Base-by-base conservation (phyloP, 2,329 filamentous ascomycete species). In the Bertia moriformis region DNA sequence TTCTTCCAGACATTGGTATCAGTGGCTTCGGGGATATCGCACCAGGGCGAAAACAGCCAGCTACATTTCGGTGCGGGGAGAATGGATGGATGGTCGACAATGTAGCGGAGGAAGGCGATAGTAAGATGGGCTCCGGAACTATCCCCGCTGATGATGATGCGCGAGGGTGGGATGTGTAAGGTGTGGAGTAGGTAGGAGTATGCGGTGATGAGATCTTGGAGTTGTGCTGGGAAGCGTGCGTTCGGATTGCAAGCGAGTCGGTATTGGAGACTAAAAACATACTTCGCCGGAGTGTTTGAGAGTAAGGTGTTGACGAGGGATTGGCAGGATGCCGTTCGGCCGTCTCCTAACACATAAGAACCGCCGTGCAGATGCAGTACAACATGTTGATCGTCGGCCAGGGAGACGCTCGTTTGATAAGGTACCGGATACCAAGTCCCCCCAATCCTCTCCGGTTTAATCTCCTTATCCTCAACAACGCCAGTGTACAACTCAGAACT, bases 121-220 rank as follows among this genome's bases (percentile, higher is more conserved):
- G 42, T 43, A 13, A 51, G 47, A n/a, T 51, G 42, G 1, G 40
- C 49, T 2, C 49, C 49, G 14, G 46, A 41, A 39, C 44, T 46
- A 15, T 51, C 49, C 3, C 49, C 49, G 14, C 44, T 46, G 1
- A 51, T 40, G 5, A 51, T 39, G 29, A 51, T 49, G 3, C 43
- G 43, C 1, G 43, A 44, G 3, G 49, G 27, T 4, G 48, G 44
- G 4, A 51, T 49, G 1, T 41, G 29, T 2, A 49, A 40, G 3
- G 40, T 43, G 17, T 48, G 36, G 13, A 49, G 36, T 4, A 50
- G 38, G 15, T 50, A 48, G 14, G 39, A 36, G 22, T 51, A 51
- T 2, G 46, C 45, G 3, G 49, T 39, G 35, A 51, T 42, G 4
- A 39, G 45, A 30, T 51, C 49, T 42, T 51, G 49, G 4, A 51